Evolutionary conservation across 768 basidiomycete species (phyloP).

Genomic region (Tulasnella sp.): DNA sequence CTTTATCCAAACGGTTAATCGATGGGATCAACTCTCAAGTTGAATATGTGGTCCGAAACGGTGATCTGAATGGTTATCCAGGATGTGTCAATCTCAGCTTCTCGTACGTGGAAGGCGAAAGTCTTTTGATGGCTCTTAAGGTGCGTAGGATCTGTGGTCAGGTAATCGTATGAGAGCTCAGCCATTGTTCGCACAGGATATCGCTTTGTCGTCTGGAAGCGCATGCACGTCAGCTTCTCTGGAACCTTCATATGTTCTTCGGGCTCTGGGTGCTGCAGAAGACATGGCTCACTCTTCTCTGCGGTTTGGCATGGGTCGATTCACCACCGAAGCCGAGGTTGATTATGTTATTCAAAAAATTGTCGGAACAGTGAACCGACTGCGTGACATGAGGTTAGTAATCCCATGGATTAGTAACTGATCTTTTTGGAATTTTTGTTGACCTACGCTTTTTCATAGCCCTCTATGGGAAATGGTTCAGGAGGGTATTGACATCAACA

Average conservation of each 20-base stretch:
- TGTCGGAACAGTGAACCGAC: slow-evolving; percentile 66
- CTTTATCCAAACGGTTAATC: slow-evolving; percentile 69
- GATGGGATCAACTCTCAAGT: slow-evolving; percentile 69
- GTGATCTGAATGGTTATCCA: slow-evolving; percentile 80
- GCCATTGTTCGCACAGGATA: slow-evolving; percentile 43
- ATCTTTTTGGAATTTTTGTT: background rate
- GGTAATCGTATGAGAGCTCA: slow-evolving; percentile 1
- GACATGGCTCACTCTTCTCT: slow-evolving; percentile 99
- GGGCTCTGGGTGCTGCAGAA: slow-evolving; percentile 91
- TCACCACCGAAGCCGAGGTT: slow-evolving; percentile 94
- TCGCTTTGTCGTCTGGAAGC: slow-evolving; percentile 93
- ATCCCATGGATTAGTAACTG: background rate
- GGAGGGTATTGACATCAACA: slow-evolving; percentile 91
- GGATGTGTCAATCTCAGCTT: slow-evolving; percentile 95
- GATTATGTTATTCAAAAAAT: slow-evolving; percentile 88
- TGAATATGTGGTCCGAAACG: slow-evolving; percentile 87
- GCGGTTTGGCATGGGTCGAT: slow-evolving; percentile 93
- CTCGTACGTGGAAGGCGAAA: slow-evolving; percentile 94
- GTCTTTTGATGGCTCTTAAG: slow-evolving; percentile 94
- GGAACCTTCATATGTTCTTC: slow-evolving; percentile 95
- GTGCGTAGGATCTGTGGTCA: slow-evolving; percentile 28
- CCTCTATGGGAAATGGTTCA: slow-evolving; percentile 99
- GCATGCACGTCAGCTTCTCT: slow-evolving; percentile 97
- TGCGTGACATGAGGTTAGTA: slow-evolving; percentile 77
- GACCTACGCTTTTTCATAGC: slow-evolving; percentile 29